Evolutionary conservation across 192 early-diverging fungal genomes (phyloP), one percentile per base, ranked within the genome.

Genomic region (Obelidium mucronatum): DNA sequence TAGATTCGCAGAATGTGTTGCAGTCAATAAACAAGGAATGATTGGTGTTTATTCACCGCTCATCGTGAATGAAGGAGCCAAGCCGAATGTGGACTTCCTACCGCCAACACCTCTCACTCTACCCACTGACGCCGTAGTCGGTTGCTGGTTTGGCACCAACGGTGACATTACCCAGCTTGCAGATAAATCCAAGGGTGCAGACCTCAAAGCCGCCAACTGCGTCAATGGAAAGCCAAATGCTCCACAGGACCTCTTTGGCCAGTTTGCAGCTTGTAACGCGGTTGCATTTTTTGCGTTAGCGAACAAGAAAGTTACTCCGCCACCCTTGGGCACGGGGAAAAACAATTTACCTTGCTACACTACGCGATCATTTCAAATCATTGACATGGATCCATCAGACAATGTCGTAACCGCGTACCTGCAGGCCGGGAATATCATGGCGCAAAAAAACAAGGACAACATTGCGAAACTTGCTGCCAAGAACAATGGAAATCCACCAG

Each of bases 231-330:
- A 67, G 15, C 65, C 65, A 13, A 17, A 17, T 53, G 44, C 82
- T 6, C 40, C 58, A 22, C 60, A 52, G 22, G 69, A 61, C 60
- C 44, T 55, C 17, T 83, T 83, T 31, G 80, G 80, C 31, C 82
- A 83, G 60, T 79, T 83, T 64, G 80, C 80, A n/a, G 74, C 77
- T 31, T 83, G 82, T 70, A 83, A 83, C 64, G 82, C 60, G 26
- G 69, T 63, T 3, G 72, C 60, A 15, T 80, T 83, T 60, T 73
- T 83, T 39, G 34, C 48, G 72, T 69, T 39, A 73, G 68, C 33
- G 37, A n/a, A n/a, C n/a, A 5, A 5, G 5, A n/a, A n/a, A n/a
- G n/a, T n/a, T n/a, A n/a, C n/a, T n/a, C n/a, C 65, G 26, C 79
- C 82, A 55, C 70, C 65, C 36, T 64, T 83, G 28, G 82, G 82